Conservation (phyloP, 768 basidiomycete genomes). For the Tylopilus intermedius region DNA sequence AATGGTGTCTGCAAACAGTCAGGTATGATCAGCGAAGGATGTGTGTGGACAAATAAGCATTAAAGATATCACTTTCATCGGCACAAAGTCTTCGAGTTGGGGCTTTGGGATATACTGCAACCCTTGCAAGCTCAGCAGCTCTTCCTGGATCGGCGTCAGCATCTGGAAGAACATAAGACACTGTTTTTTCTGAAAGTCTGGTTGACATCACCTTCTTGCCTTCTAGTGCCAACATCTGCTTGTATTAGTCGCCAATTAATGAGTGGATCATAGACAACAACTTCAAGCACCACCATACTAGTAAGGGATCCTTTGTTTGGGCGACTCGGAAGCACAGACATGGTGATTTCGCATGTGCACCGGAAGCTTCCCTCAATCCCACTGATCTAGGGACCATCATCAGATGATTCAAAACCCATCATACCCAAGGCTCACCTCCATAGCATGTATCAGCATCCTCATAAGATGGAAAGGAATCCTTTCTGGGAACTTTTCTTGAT, state of each 20-base stretch:
- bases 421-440: conserved; percentile 66
- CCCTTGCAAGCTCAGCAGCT: conserved; percentile 58
- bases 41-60: conserved; percentile 37
- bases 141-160: conserved; percentile 48
- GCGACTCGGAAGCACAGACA: conserved; percentile 91
- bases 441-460: conserved; percentile 96
- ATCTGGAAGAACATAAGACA: conserved; percentile 22
- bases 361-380: conserved; percentile 97
- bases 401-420: background rate
- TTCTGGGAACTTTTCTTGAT: conserved; percentile 97
- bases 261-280: conserved; percentile 96
- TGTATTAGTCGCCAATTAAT: conserved; percentile 96
- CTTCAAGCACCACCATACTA: conserved; percentile 98
- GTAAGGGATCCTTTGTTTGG: conserved; percentile 98
- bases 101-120: conserved; percentile 71
- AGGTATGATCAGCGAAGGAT: background rate
- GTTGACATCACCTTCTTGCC: conserved; percentile 54
- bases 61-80: conserved; percentile 92
- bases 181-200: background rate
- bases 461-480: conserved; percentile 98
- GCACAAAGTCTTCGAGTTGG: conserved; percentile 79
- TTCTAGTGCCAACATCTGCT: conserved; percentile 68
- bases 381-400: conserved; percentile 64
- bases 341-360: conserved; percentile 94
- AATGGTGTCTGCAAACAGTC: conserved; percentile 32